Base-by-base conservation (phyloP, 2,329 filamentous ascomycete genomes). In the Ampelomyces quisqualis region DNA sequence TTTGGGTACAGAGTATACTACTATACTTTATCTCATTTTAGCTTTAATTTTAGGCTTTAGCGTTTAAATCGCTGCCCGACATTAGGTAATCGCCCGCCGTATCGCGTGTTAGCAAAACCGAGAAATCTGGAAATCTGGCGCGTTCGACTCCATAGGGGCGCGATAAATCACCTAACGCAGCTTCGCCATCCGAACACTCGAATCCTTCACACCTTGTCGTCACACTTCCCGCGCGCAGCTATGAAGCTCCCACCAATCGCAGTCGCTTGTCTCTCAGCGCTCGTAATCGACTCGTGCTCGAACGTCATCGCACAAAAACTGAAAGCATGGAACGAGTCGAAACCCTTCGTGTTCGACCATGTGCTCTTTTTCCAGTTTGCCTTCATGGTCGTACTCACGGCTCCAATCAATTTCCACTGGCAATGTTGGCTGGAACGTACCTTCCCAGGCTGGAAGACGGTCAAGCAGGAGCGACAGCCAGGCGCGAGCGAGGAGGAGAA, bases 321-420 rank as follows among this genome's bases (percentile, higher is more conserved):
- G 14, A 64, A 64, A 43, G 64, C 66, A 24, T 68, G 64, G 58
- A 58, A 52, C 17, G 53, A 63, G 32, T 57, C 48, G 15, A 57
- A 48, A 22, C 62, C 64, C n/a, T 67, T 69, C 47, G 60, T 63
- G 43, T 68, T 69, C 49, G 61, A 68, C 45, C 50, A 53, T 33
- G 53, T 60, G 38, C 62, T 68, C 39, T 69, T 69, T 55, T 51
- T 60, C 40, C 66, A 67, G 41, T 67, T 69, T 43, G 56, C 62
- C 30, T 52, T 88, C 43, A 93, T 85, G 71, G 79, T 83, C 40
- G 61, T 86, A 23, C 62, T 95, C 41, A 84, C 78, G 60, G 85
- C 85, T 18, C 89, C 90, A 1, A 84, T 87, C 28, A 95, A 96
- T 69, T 88, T 88, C 62, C 68, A 87, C 56, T 95, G 89, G 90